Base-by-base conservation (phyloP, 768 basidiomycete genomes). In the Hemileccinum rubropunctum region DNA sequence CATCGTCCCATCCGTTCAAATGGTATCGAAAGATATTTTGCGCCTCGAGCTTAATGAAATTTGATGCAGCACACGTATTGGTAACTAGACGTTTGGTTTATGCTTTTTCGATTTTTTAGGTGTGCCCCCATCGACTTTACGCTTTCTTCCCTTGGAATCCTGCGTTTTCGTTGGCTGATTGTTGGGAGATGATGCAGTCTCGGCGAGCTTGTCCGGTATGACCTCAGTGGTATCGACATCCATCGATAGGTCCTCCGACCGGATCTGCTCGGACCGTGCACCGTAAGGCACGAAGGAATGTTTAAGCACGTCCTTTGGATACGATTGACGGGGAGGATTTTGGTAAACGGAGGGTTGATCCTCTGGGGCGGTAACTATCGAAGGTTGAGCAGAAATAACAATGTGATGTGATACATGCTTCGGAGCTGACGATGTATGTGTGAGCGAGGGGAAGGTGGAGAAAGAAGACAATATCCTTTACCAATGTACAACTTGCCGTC, bases 281-380 rank as follows among this genome's bases (percentile, higher is more conserved):
- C 86, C 86, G 26, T 76, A 79, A 0, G 87, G 86, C 55, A 80
- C 61, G 63, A 85, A 89, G 2, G 70, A 62, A 56, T 88, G 86
- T 50, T 74, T 87, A 28, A 89, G 72, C 2, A 81, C 56, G 39
- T 86, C 82, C 41, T 72, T 69, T 0, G 87, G 79, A 57, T 88
- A 80, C 10, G 69, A 74, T 4, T 76, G 71, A 17, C 87, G 76
- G 2, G 81, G 75, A 7, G 82, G 78, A 51, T 81, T 81, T 61
- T 79, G 70, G 47, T 73, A 68, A 23, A 66, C 48, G 34, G 50
- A 14, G 4, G 51, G 42, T n/a, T 10, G 58, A 45, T 39, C 48
- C 44, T 43, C 58, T 44, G 59, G 51, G 4, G 56, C 39, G 1
- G 60, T 56, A n/a, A 70, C 53, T 2, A 53, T 32, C 3, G 70